phyloP scores from a whole-genome alignment of 2,329 filamentous ascomycete genomes.

The Epichloe bromicola region DNA sequence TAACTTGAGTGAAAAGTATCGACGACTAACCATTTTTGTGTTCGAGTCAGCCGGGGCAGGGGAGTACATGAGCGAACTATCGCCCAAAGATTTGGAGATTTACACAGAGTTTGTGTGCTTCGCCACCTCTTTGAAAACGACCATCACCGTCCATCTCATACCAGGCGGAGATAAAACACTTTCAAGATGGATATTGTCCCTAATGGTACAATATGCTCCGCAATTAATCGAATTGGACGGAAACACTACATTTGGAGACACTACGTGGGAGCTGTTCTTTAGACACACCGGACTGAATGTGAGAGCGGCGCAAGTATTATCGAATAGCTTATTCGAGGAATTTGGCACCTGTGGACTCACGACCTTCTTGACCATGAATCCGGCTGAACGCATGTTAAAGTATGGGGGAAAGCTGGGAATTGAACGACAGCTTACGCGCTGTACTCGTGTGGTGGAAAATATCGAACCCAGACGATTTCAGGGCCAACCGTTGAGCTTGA shows the following conservation, averaged over 20 bases:
- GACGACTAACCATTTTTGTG: constrained; percentile 54
- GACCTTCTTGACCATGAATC: constrained; percentile 18
- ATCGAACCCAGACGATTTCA: not conserved
- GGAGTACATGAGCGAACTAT: constrained; percentile 27
- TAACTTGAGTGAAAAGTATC: constrained; percentile 45
- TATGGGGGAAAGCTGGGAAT: constrained; percentile 17
- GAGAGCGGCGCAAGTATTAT: constrained; percentile 22
- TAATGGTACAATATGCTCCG: constrained; percentile 33
- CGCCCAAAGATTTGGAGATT: constrained; percentile 27
- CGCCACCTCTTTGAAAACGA: constrained; percentile 24
- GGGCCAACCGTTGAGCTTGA: not conserved
- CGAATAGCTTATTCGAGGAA: constrained; percentile 13
- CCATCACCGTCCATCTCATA: constrained; percentile 31
- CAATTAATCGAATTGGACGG: constrained; percentile 16
- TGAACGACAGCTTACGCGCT: constrained; percentile 9
- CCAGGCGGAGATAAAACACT: constrained; percentile 37
- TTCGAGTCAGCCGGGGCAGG: constrained; percentile 35
- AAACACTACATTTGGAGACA: constrained; percentile 26
- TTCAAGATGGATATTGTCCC: constrained; percentile 39
- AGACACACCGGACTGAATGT: constrained; percentile 24
- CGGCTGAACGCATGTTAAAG: constrained; percentile 11
- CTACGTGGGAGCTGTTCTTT: constrained; percentile 26
- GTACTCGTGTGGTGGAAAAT: not conserved
- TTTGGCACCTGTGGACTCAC: constrained; percentile 17
- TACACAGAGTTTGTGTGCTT: constrained; percentile 40